phyloP scores from a whole-genome alignment of 176 grass and related monocot species.

The Alopecurus myosuroides region DNA sequence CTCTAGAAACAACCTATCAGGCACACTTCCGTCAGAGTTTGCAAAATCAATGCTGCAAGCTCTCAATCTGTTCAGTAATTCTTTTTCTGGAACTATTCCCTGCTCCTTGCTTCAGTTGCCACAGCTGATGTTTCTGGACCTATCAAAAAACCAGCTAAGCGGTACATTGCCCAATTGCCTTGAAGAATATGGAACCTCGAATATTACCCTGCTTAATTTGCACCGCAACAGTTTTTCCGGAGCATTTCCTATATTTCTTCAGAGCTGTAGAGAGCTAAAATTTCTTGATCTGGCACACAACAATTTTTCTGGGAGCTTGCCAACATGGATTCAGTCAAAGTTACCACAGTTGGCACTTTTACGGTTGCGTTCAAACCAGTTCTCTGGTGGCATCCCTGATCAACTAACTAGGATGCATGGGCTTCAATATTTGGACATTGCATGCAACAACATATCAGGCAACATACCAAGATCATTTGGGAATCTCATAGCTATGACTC shows the following conservation, averaged over 20 bases:
- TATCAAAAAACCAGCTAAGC: not conserved
- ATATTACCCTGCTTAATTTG: not conserved
- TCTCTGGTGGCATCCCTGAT: not conserved
- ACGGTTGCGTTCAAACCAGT: not conserved
- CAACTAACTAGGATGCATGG: not conserved
- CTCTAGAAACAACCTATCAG: conserved; percentile 1
- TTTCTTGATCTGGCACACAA: not conserved
- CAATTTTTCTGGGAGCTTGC: not conserved
- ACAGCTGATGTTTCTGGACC: not conserved
- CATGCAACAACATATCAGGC: not conserved
- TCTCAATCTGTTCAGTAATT: conserved; percentile 2
- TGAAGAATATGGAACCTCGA: not conserved
- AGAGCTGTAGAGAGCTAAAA: not conserved
- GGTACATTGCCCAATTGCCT: not conserved
- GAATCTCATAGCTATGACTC: not conserved
- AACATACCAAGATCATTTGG: not conserved
- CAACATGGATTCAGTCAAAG: not conserved
- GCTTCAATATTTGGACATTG: conserved; percentile 2
- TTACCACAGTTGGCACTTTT: not conserved
- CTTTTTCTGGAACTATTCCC: not conserved
- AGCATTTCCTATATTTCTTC: not conserved
- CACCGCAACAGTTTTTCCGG: not conserved
- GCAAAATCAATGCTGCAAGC: not conserved
- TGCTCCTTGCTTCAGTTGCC: not conserved
- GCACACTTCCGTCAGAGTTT: not conserved